phyloP scores from a whole-genome alignment of 192 early-diverging fungal species.

The Coemansia aciculifera region DNA sequence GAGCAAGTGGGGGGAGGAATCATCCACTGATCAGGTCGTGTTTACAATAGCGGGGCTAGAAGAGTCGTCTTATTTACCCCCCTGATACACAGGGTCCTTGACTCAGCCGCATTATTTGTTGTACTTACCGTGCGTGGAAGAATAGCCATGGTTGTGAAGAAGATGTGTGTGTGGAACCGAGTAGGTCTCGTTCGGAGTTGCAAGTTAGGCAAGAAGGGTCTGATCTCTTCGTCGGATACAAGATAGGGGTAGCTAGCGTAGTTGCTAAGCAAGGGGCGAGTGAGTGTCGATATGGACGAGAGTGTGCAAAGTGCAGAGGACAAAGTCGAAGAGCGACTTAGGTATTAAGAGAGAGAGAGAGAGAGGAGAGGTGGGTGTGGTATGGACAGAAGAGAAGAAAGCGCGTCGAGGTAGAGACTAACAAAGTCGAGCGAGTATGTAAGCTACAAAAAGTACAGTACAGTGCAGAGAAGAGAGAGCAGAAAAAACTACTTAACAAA shows the following conservation, averaged over 20 bases:
- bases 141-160: not conserved
- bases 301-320: not conserved
- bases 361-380: not conserved
- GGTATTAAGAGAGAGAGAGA: not conserved
- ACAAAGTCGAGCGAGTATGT: not conserved
- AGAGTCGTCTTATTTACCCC: not conserved
- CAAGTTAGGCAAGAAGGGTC: not conserved
- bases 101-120: not conserved
- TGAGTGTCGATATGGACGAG: not conserved
- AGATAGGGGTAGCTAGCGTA: not conserved
- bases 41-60: not conserved
- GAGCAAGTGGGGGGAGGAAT: not conserved
- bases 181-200: not conserved
- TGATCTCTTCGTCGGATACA: not conserved
- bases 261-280: not conserved
- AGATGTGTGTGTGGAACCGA: not conserved
- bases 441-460: not conserved
- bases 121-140: not conserved
- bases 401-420: not conserved
- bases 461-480: not conserved
- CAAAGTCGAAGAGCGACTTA: not conserved
- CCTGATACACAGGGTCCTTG: not conserved
- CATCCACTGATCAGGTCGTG: not conserved
- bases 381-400: not conserved
- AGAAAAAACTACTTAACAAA: not conserved